Percentiles rank a stretch among this genome's conserved stretches.
Conservation (phyloP, 148 eudicot genomes). For the Fagopyrum esculentum region DNA sequence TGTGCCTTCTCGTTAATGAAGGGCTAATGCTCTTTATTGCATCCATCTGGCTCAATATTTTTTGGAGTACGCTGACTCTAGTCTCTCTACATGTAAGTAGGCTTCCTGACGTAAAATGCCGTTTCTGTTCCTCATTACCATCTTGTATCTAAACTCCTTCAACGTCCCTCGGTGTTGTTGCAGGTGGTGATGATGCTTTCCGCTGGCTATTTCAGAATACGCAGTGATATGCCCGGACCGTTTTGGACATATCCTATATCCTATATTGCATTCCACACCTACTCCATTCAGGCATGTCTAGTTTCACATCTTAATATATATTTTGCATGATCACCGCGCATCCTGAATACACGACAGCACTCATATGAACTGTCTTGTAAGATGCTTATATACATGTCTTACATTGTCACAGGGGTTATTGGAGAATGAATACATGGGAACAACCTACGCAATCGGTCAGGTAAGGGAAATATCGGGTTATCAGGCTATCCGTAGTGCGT, state of each 20-base stretch:
- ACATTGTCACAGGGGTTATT: conserved; percentile 54
- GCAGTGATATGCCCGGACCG: conserved; percentile 69
- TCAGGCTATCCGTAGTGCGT: conserved; percentile 68
- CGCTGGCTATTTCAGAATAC: conserved; percentile 87
- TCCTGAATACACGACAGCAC: no score
- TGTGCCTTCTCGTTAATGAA: conserved; percentile 85
- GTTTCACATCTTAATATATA: background rate
- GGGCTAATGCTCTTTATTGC: conserved; percentile 72
- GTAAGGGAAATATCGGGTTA: conserved; percentile 79
- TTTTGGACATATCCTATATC: conserved; percentile 91
- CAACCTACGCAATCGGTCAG: conserved; percentile 77
- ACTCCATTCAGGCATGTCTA: conserved; percentile 80
- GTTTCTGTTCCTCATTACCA: background rate
- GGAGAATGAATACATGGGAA: conserved; percentile 81
- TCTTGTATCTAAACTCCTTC: background rate
- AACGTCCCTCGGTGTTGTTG: conserved; percentile 7
- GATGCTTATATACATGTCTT: background rate
- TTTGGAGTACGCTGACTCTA: conserved; percentile 72
- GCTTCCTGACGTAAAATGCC: background rate
- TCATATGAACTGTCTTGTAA: background rate
- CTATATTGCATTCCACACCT: conserved; percentile 83
- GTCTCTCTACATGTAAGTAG: conserved; percentile 69
- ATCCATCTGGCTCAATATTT: conserved; percentile 55
- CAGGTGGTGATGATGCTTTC: conserved; percentile 96
- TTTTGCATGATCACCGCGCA: background rate